These are phyloP conservation scores for Sisymbrium irio DNA, from an alignment of 345 rosid species.

Conservation along the genomic window DNA sequence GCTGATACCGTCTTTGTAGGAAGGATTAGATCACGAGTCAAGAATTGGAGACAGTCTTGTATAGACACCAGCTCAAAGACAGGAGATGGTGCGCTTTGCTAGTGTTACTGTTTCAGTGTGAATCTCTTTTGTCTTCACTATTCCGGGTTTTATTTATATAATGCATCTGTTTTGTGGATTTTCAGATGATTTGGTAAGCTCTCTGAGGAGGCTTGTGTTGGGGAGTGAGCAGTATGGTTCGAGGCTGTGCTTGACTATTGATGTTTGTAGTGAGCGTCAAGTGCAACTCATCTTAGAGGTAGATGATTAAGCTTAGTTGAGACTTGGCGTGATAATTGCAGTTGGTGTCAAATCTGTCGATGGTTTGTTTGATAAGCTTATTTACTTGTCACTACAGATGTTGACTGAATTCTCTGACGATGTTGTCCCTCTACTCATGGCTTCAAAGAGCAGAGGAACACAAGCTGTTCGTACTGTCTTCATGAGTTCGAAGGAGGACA, in stretches of 20 bases:
- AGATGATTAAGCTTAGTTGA: conserved; percentile 3
- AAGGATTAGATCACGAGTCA: conserved; percentile 66
- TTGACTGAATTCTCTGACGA: conserved; percentile 57
- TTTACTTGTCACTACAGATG: conserved; percentile 44
- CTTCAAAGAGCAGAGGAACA: conserved; percentile 70
- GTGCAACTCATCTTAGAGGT: conserved; percentile 73
- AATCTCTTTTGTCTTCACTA: background rate
- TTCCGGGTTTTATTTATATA: background rate
- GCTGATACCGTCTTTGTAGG: conserved; percentile 72
- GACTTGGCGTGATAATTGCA: background rate
- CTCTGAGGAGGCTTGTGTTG: conserved; percentile 55
- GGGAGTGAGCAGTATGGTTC: conserved; percentile 60
- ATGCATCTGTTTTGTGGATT: conserved; percentile 9
- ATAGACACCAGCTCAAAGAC: conserved; percentile 33
- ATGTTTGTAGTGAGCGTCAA: conserved; percentile 85
- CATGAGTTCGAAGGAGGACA: conserved; percentile 73
- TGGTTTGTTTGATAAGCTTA: background rate
- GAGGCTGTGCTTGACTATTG: conserved; percentile 72
- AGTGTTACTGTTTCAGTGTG: conserved; percentile 23
- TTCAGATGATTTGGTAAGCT: conserved; percentile 57
- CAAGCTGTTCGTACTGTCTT: conserved; percentile 70
- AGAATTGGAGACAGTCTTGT: conserved; percentile 63
- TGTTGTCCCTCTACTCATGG: conserved; percentile 65
- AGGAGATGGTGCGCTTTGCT: conserved; percentile 50
- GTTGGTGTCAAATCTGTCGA: background rate